Conservation (phyloP, 2,329 filamentous ascomycete genomes). For the Sporothrix luriei region DNA sequence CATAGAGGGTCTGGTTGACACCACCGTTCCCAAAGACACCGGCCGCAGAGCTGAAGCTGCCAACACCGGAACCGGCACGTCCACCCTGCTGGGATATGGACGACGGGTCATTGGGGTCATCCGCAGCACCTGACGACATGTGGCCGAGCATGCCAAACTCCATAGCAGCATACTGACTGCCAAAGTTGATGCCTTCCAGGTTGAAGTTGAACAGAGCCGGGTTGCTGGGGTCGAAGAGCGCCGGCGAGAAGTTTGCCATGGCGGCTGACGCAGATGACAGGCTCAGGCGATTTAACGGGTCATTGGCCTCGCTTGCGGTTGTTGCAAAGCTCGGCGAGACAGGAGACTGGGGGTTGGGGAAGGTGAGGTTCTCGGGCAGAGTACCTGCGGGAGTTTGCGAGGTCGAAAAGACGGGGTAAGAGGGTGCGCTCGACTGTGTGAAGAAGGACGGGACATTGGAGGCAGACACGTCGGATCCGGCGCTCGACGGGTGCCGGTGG, state of each 20-base stretch:
- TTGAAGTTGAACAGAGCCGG: conserved; percentile 95
- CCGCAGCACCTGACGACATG: conserved; percentile 89
- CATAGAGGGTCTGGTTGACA: conserved; percentile 53
- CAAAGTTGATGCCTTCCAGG: conserved; percentile 89
- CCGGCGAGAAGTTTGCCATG: conserved; percentile 54
- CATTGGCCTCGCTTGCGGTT: conserved; percentile 48
- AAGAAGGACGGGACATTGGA: conserved; percentile 50
- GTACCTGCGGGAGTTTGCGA: conserved; percentile 50
- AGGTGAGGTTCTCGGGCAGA: conserved; percentile 55
- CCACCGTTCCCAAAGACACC: conserved; percentile 57
- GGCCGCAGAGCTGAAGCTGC: conserved; percentile 47
- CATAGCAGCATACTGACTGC: conserved; percentile 91
- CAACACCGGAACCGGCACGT: conserved; percentile 41
- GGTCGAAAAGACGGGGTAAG: conserved; percentile 57
- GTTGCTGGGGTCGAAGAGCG: conserved; percentile 87
- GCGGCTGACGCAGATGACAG: conserved; percentile 55
- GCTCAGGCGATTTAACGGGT: conserved; percentile 51
- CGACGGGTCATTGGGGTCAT: conserved; percentile 70
- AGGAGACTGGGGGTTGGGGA: conserved; percentile 70
- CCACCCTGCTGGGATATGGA: conserved; percentile 48
- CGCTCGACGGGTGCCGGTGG: conserved; percentile 53
- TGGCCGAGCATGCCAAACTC: conserved; percentile 96
- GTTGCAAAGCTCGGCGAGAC: conserved; percentile 72
- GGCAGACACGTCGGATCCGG: conserved; percentile 50
- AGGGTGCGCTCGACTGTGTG: conserved; percentile 50